Conservation (phyloP, 441 rosid species). For the Iberis amara region DNA sequence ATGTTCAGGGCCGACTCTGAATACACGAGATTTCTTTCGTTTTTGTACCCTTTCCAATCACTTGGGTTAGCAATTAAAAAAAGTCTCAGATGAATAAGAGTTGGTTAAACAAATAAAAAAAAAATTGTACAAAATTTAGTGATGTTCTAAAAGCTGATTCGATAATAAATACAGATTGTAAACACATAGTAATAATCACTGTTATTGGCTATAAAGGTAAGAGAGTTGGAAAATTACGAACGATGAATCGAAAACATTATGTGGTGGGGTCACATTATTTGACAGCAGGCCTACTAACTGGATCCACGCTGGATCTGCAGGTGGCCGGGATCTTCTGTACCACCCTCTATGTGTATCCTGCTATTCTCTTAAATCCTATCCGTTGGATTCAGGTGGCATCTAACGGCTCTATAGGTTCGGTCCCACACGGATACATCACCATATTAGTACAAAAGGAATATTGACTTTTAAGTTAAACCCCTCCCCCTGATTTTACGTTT, state of each 20-base stretch:
- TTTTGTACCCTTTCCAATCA: no score
- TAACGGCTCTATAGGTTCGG: slow-evolving; percentile 11
- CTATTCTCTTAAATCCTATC: neutral
- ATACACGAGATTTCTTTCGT: no score
- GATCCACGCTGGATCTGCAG: slow-evolving; percentile 30
- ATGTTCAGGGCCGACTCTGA: no score
- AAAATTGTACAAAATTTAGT: no score
- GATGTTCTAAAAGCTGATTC: no score
- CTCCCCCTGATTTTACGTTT: slow-evolving; percentile 18
- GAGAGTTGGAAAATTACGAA: neutral
- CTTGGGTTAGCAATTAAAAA: no score
- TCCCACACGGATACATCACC: neutral
- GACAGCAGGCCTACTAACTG: slow-evolving; percentile 25
- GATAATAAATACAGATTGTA: no score
- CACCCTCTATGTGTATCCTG: neutral
- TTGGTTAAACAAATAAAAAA: no score
- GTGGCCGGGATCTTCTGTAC: slow-evolving; percentile 23
- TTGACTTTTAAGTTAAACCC: slow-evolving; percentile 11
- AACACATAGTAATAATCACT: no score
- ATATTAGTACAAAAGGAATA: slow-evolving; percentile 22
- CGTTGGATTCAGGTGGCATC: slow-evolving; percentile 28
- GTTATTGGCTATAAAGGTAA: neutral
- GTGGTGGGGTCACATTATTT: slow-evolving; percentile 24
- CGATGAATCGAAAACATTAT: slow-evolving; percentile 12
- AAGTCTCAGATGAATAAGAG: no score